Percentiles rank a stretch among this genome's conserved stretches.
These are phyloP conservation scores for Pseudogymnoascus sp. DNA, from an alignment of 2,329 filamentous ascomycete species.

Conservation along the genomic window DNA sequence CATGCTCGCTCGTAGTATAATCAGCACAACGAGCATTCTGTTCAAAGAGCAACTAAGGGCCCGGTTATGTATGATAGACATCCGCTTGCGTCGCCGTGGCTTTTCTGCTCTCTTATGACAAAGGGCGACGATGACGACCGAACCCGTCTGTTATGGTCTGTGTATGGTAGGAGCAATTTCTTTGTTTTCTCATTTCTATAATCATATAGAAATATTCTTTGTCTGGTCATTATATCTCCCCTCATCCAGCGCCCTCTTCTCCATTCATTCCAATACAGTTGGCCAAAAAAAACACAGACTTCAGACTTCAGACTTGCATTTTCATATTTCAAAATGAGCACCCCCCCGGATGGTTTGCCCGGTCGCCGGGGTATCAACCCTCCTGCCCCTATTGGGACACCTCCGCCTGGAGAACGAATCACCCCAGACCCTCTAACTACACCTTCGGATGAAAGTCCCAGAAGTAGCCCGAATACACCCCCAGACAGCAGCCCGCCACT, in stretches of 20 bases:
- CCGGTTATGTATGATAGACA: background rate
- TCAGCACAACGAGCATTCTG: background rate
- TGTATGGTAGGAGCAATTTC: background rate
- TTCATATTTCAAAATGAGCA: background rate
- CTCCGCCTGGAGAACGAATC: background rate
- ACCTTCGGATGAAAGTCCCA: background rate
- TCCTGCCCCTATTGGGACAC: background rate
- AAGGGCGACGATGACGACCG: background rate
- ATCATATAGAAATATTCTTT: background rate
- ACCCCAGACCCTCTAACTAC: background rate
- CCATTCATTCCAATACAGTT: background rate
- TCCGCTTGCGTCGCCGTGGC: background rate
- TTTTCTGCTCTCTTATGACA: background rate
- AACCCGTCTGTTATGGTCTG: background rate
- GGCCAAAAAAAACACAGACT: background rate
- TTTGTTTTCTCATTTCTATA: constrained; percentile 6
- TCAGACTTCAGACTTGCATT: background rate
- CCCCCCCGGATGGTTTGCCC: background rate
- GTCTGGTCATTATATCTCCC: background rate
- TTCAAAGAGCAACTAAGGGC: background rate
- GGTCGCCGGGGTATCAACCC: background rate
- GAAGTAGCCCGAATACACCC: background rate
- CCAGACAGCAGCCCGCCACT: background rate
- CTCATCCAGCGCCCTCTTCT: background rate
- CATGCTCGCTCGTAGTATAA: background rate